phyloP scores from a whole-genome alignment of 331 rosid species.

The Arachis monticola region DNA sequence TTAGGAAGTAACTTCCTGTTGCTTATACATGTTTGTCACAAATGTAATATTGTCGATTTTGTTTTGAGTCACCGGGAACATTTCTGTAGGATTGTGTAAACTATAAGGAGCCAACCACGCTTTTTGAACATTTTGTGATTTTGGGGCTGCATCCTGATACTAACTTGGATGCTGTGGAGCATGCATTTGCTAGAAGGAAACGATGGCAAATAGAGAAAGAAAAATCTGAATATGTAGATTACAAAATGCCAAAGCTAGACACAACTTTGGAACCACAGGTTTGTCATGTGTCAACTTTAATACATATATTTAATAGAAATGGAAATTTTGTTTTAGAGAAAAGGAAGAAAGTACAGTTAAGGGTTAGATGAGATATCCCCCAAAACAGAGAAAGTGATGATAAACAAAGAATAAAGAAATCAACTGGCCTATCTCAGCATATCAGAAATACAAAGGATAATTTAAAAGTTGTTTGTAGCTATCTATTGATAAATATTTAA shows the following conservation, averaged over 20 bases:
- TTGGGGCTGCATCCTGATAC: slow-evolving; percentile 88
- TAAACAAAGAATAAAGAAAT: slow-evolving; percentile 13
- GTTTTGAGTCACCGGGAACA: slow-evolving; percentile 41
- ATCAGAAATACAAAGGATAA: background rate
- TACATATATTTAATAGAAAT: slow-evolving; percentile 11
- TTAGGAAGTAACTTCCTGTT: slow-evolving; percentile 35
- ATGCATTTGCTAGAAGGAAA: slow-evolving; percentile 73
- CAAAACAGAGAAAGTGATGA: slow-evolving; percentile 28
- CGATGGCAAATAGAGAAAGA: slow-evolving; percentile 67
- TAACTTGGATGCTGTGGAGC: slow-evolving; percentile 73
- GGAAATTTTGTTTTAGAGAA: slow-evolving; percentile 2
- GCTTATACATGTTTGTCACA: slow-evolving; percentile 34
- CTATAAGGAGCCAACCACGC: slow-evolving; percentile 75
- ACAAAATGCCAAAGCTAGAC: slow-evolving; percentile 37
- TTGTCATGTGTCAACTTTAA: slow-evolving; percentile 36
- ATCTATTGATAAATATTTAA: slow-evolving; percentile 1
- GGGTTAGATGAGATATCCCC: slow-evolving; percentile 19
- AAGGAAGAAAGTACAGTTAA: slow-evolving; percentile 21
- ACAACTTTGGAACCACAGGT: slow-evolving; percentile 96
- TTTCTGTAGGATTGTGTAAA: slow-evolving; percentile 63
- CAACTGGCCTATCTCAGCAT: background rate
- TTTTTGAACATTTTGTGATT: slow-evolving; percentile 90
- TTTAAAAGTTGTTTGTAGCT: background rate
- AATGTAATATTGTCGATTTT: slow-evolving; percentile 34
- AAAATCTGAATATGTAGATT: slow-evolving; percentile 53